These are phyloP conservation scores for Ustilago curta DNA, from an alignment of 1,284 basidiomycete species.

Conservation along the genomic window DNA sequence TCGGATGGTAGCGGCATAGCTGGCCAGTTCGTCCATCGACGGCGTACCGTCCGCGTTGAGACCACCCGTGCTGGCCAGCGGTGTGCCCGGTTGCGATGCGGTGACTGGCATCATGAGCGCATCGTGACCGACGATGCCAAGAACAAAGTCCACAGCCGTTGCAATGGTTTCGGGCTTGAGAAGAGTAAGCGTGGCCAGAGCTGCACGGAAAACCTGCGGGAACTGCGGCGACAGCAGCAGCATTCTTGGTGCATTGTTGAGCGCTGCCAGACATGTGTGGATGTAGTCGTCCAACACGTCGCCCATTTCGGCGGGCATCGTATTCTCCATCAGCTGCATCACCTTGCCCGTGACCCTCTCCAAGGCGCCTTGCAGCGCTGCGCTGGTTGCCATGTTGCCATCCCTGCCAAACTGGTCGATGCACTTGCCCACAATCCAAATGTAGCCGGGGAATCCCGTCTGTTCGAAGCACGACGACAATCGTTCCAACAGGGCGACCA, in stretches of 20 bases:
- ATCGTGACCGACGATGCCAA: conserved; percentile 77
- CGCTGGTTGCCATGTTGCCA: conserved; percentile 38
- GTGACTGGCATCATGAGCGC: conserved; percentile 54
- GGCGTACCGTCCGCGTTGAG: conserved; percentile 64
- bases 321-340: conserved; percentile 45
- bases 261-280: conserved; percentile 80
- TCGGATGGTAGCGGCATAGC: conserved; percentile 78
- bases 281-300: conserved; percentile 92
- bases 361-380: conserved; percentile 51
- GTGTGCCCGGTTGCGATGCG: conserved; percentile 35
- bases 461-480: conserved; percentile 83
- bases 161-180: conserved; percentile 79
- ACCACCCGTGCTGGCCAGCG: conserved; percentile 19
- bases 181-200: conserved; percentile 53
- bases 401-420: conserved; percentile 59
- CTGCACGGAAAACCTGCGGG: conserved; percentile 70
- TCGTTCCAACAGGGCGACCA: conserved; percentile 79
- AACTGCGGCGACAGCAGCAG: conserved; percentile 73
- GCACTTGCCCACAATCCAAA: conserved; percentile 93
- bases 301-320: conserved; percentile 46
- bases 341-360: conserved; percentile 59
- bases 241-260: conserved; percentile 79
- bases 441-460: conserved; percentile 85
- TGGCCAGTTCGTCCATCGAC: conserved; percentile 74
- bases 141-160: conserved; percentile 83